Evolutionary conservation across 352 stramenopile species (phyloP).

Genomic region (Phytophthora pini): DNA sequence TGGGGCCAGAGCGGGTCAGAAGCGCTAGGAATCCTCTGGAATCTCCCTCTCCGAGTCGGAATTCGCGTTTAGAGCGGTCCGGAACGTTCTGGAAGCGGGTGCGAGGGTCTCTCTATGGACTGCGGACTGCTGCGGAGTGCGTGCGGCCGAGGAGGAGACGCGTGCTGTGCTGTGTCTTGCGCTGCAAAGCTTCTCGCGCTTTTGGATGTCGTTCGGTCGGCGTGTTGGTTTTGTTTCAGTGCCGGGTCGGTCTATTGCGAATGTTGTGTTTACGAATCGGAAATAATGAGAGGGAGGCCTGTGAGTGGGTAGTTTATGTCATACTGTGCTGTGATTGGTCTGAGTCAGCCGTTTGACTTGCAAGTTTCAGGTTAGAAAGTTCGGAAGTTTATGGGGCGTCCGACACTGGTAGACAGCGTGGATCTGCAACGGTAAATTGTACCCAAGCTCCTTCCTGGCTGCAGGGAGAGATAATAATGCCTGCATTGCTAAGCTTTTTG

Average conservation of each 20-base stretch:
- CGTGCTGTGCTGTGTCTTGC: constrained; percentile 24
- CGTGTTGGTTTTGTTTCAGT: constrained; percentile 43
- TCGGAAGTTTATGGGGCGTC: neutral
- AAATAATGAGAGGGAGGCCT: neutral
- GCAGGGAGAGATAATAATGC: no score
- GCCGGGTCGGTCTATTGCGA: constrained; percentile 11
- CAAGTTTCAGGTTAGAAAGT: constrained; percentile 1
- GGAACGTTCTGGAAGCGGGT: neutral
- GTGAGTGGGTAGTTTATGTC: constrained; percentile 6
- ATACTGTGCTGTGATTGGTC: no score
- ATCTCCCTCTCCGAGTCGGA: constrained; percentile 3
- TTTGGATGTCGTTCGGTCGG: constrained; percentile 50
- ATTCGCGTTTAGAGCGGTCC: neutral
- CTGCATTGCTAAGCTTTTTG: no score
- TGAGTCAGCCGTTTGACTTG: constrained; percentile 6
- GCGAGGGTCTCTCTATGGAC: constrained; percentile 4
- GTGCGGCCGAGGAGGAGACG: constrained; percentile 26
- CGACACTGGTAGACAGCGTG: neutral
- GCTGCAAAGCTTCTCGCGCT: constrained; percentile 40
- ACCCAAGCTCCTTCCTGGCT: no score
- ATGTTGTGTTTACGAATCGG: constrained; percentile 12
- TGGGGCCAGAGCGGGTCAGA: constrained; percentile 10
- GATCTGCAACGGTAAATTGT: neutral
- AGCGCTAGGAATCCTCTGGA: constrained; percentile 29
- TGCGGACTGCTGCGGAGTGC: constrained; percentile 15